phyloP scores from a whole-genome alignment of 1,284 basidiomycete genomes.

The Neonothopanus nambi region DNA sequence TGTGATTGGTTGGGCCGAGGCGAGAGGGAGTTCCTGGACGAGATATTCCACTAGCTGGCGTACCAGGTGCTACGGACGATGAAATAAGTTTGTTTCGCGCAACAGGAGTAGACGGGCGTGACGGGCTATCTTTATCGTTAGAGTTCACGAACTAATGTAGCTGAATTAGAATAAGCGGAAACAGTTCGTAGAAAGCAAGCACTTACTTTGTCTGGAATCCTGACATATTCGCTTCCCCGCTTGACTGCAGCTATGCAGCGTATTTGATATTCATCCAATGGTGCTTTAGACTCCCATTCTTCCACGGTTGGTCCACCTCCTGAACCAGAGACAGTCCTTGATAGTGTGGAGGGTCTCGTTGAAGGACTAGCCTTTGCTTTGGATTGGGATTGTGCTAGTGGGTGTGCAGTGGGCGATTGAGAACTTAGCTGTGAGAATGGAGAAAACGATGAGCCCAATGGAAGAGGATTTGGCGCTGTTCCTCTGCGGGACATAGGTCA shows the following conservation, averaged over 20 bases:
- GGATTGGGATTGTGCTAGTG: not conserved
- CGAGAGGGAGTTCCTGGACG: slow-evolving; percentile 34
- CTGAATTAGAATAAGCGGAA: not conserved
- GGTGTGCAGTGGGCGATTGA: not conserved
- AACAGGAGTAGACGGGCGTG: slow-evolving; percentile 27
- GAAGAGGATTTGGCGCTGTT: slow-evolving; percentile 10
- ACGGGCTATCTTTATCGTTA: slow-evolving; percentile 16
- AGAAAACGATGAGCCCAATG: slow-evolving; percentile 6
- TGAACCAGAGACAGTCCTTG: not conserved
- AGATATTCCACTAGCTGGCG: slow-evolving; percentile 18
- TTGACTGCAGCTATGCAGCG: slow-evolving; percentile 69
- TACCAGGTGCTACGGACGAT: slow-evolving; percentile 24
- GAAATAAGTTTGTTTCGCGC: slow-evolving; percentile 16
- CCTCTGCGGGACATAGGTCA: slow-evolving; percentile 9
- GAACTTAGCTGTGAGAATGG: slow-evolving; percentile 1
- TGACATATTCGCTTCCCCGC: slow-evolving; percentile 57
- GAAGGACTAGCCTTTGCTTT: slow-evolving; percentile 4
- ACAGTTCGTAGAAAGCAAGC: not conserved
- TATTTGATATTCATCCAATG: slow-evolving; percentile 68
- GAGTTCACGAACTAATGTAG: not conserved
- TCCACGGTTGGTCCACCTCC: slow-evolving; percentile 56
- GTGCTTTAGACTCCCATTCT: slow-evolving; percentile 86
- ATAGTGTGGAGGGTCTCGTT: slow-evolving; percentile 6
- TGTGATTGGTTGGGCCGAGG: slow-evolving; percentile 44
- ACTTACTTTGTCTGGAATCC: slow-evolving; percentile 73